Evolutionary conservation across 345 rosid species (phyloP).

Genomic region (Bretschneidera sinensis): DNA sequence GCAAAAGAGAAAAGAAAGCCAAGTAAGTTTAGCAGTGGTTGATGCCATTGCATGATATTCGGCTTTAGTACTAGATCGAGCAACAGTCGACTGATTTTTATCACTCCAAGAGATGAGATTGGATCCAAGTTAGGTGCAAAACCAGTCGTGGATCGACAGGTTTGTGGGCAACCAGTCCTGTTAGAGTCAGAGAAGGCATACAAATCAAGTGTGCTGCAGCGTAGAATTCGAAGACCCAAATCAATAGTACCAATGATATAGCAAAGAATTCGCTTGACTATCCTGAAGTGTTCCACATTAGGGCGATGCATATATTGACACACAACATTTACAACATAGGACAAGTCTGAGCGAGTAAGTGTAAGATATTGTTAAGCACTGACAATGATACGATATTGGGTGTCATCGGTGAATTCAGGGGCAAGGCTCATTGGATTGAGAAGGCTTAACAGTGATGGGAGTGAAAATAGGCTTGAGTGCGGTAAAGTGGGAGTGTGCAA

Average conservation of each 20-base stretch:
- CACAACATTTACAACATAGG: background rate
- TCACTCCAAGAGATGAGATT: background rate
- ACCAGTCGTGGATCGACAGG: background rate
- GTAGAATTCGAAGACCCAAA: background rate
- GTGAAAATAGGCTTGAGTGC: background rate
- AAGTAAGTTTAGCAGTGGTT: background rate
- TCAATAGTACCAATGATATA: background rate
- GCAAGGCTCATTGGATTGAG: background rate
- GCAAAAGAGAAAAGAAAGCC: background rate
- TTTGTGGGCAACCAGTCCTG: background rate
- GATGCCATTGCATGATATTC: no score
- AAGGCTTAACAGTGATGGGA: background rate
- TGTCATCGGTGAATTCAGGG: no score
- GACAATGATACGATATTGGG: background rate
- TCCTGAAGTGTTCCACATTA: background rate
- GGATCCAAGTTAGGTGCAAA: background rate
- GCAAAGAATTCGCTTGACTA: background rate
- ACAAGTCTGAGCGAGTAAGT: background rate
- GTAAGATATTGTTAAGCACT: background rate
- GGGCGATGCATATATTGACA: background rate
- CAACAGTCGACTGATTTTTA: background rate
- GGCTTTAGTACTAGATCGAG: no score
- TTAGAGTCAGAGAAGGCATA: no score
- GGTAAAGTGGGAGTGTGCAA: background rate
- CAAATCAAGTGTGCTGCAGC: background rate